phyloP scores from a whole-genome alignment of 805 yeast species.

The Suhomyces sp. region DNA sequence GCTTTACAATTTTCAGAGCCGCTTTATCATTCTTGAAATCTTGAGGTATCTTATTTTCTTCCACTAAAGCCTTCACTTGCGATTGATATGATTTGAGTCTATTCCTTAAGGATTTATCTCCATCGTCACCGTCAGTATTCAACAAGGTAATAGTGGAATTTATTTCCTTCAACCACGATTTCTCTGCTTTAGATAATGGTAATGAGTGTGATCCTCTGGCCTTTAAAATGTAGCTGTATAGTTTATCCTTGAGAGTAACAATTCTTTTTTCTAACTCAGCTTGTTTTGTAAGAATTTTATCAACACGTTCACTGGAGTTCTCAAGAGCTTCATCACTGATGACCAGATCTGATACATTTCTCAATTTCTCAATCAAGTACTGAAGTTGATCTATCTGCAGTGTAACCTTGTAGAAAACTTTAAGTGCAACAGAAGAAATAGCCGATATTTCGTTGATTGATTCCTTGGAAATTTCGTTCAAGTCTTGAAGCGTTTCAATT shows the following conservation, averaged over 20 bases:
- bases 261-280: constrained; percentile 19
- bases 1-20: constrained; percentile 12
- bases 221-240: constrained; percentile 23
- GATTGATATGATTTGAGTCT: constrained; percentile 16
- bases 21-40: too few species aligned
- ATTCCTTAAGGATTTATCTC: constrained; percentile 11
- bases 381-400: constrained; percentile 25
- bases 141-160: constrained; percentile 25
- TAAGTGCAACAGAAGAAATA: neutral
- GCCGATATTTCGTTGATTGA: constrained; percentile 9
- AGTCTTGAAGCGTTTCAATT: constrained; percentile 3
- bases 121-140: constrained; percentile 7
- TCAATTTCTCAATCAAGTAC: constrained; percentile 16
- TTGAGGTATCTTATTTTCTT: neutral
- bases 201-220: constrained; percentile 20
- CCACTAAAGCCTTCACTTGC: constrained; percentile 19
- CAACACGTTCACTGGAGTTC: constrained; percentile 8
- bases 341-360: neutral
- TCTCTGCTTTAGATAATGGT: constrained; percentile 37
- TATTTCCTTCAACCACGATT: constrained; percentile 37
- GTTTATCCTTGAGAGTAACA: constrained; percentile 18
- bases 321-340: constrained; percentile 1
- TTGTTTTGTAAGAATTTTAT: constrained; percentile 20
- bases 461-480: constrained; percentile 14
- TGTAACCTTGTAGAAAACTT: constrained; percentile 1